A percentile compares a stretch with the other conserved stretches of the same genome.
Conservation (phyloP, 2,329 filamentous ascomycete species). For the Orbilia brochopaga region DNA sequence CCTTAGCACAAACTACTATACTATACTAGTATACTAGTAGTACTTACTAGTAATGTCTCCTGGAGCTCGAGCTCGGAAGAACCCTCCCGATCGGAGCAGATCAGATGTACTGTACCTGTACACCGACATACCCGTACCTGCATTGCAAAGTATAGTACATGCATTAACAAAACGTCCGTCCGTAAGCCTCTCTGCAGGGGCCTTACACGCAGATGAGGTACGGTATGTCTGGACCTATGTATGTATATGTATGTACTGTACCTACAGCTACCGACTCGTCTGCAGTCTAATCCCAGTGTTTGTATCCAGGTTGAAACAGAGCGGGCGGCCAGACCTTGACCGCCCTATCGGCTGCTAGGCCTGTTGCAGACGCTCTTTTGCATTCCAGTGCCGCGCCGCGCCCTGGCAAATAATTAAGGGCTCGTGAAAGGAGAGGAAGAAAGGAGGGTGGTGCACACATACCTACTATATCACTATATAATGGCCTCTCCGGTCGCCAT, state of each 20-base stretch:
- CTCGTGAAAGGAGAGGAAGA: background rate
- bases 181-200: background rate
- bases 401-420: background rate
- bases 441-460: background rate
- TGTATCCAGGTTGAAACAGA: conserved; percentile 8
- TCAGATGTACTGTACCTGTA: too few species aligned
- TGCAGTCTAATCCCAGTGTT: too few species aligned
- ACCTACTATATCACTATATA: background rate
- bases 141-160: too few species aligned
- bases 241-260: too few species aligned
- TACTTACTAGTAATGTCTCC: too few species aligned
- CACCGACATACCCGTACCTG: too few species aligned
- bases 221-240: too few species aligned
- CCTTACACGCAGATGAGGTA: background rate
- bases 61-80: too few species aligned
- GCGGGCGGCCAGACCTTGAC: background rate
- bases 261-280: too few species aligned
- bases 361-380: background rate
- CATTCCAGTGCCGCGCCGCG: background rate
- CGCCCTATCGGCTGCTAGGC: conserved; percentile 1
- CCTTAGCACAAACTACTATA: too few species aligned
- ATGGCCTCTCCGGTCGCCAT: conserved; percentile 5
- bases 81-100: too few species aligned
- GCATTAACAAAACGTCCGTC: background rate
- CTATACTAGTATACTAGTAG: too few species aligned